Conservation (phyloP, 805 yeast genomes). For the Saturnispora quitensis region DNA sequence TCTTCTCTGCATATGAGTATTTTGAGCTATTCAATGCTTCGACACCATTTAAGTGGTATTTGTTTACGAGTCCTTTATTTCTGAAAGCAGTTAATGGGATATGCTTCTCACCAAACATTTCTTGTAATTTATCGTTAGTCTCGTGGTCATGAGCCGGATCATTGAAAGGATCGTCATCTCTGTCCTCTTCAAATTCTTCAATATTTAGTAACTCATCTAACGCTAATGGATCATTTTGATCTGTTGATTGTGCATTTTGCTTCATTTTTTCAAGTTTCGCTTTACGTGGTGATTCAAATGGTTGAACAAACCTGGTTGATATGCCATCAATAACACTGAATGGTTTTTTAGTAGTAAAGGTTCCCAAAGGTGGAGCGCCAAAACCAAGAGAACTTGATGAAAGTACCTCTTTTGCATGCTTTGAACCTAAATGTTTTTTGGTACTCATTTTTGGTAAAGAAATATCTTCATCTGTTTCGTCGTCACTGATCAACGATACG, state of each 20-base stretch:
- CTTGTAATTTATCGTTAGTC: slow-evolving; percentile 6
- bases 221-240: slow-evolving; percentile 19
- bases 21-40: slow-evolving; percentile 2
- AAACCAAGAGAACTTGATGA: slow-evolving; percentile 77
- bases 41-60: slow-evolving; percentile 5
- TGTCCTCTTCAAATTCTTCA: slow-evolving; percentile 66
- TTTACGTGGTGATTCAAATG: slow-evolving; percentile 22
- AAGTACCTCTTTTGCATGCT: slow-evolving; percentile 88
- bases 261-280: slow-evolving; percentile 17
- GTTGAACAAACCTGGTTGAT: slow-evolving; percentile 73
- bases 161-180: slow-evolving; percentile 12
- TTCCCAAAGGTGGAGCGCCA: slow-evolving; percentile 86
- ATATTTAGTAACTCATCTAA: slow-evolving; percentile 81
- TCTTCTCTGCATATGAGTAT: not conserved
- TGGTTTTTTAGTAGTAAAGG: slow-evolving; percentile 80
- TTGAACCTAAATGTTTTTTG: slow-evolving; percentile 51
- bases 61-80: slow-evolving; percentile 50
- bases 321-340: slow-evolving; percentile 93
- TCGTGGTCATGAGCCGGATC: slow-evolving; percentile 11
- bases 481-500: slow-evolving; percentile 46
- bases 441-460: slow-evolving; percentile 64
- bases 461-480: slow-evolving; percentile 91
- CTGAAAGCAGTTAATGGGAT: slow-evolving; percentile 88
- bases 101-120: slow-evolving; percentile 30
- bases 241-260: not conserved